phyloP scores from a whole-genome alignment of 352 stramenopile genomes.

The Globisporangium iwayamae region DNA sequence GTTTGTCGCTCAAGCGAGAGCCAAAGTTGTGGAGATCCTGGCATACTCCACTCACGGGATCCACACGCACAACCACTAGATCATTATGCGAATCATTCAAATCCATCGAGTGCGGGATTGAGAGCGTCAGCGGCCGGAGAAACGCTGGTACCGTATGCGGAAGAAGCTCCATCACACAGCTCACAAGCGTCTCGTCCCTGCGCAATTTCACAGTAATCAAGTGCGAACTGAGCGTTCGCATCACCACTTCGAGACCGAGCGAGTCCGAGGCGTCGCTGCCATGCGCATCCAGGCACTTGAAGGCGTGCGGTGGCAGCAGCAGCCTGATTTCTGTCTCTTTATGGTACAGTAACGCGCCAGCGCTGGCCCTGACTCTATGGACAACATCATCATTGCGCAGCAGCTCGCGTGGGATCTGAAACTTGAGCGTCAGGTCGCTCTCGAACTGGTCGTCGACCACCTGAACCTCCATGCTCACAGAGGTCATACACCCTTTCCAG shows the following conservation, averaged over 20 bases:
- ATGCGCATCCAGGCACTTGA: slow-evolving; percentile 35
- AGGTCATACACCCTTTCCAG: slow-evolving; percentile 32
- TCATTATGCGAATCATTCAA: slow-evolving; percentile 10
- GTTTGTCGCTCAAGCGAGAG: not conserved
- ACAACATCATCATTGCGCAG: slow-evolving; percentile 18
- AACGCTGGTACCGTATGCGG: slow-evolving; percentile 28
- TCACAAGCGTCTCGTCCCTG: slow-evolving; percentile 35
- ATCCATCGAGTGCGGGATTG: slow-evolving; percentile 25
- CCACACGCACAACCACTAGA: slow-evolving; percentile 25
- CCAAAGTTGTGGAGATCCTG: not conserved
- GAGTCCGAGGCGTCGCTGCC: slow-evolving; percentile 46
- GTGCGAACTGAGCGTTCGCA: slow-evolving; percentile 14
- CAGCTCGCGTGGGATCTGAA: slow-evolving; percentile 29
- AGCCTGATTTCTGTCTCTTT: slow-evolving; percentile 26
- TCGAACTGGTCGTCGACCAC: slow-evolving; percentile 47
- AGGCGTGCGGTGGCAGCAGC: slow-evolving; percentile 48
- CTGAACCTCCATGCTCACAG: slow-evolving; percentile 30
- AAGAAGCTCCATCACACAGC: slow-evolving; percentile 38
- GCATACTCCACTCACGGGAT: slow-evolving; percentile 17
- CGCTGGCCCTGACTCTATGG: slow-evolving; percentile 30
- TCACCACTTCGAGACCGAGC: slow-evolving; percentile 43
- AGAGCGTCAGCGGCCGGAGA: slow-evolving; percentile 26
- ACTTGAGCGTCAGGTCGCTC: slow-evolving; percentile 37
- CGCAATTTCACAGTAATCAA: slow-evolving; percentile 16
- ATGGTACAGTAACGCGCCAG: slow-evolving; percentile 35